Evolutionary conservation across 2,329 filamentous ascomycete species (phyloP), one percentile per base, ranked within the genome.

Genomic region (Tolypocladium endophyticum): DNA sequence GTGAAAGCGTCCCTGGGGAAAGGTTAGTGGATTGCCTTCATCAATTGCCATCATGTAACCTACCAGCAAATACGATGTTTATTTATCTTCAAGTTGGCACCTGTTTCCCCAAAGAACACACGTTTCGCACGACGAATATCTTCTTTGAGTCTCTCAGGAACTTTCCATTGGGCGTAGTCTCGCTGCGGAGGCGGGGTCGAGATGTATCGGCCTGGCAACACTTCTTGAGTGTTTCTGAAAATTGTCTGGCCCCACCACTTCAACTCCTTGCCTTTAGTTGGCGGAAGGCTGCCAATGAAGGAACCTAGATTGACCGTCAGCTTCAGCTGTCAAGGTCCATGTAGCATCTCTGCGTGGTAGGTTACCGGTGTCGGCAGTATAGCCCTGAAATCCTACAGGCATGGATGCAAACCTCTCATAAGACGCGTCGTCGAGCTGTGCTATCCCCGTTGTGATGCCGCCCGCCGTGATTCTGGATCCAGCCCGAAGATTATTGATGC

Each of bases 41-140:
- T 28, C 45, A 25, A 50, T 18, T 28, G 14, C 23, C 7, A 16
- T 25, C 1, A 9, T 20, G 33, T 2, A 6, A 73, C 80, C 70
- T 70, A 87, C 85, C 86, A 88, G 78, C 85, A 88, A 61, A 88
- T 83, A 7, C 86, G 79, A 66, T 86, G 80, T 66, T 86, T 82
- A 59, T 80, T 79, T 70, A 85, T 79, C 62, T 81, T 79, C 83
- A 82, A 87, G 52, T 72, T 68, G 16, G 75, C 77, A 38, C 80
- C 79, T 25, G 80, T 79, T 56, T 78, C 76, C 11, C 84, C 85
- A 64, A 86, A 87, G 63, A 85, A 86, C 1, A 82, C 76, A 54
- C 79, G 72, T 59, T 80, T 82, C 2, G 82, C 79, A 53, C 81
- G 73, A n/a, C 76, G 68, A 45, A 87, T 82, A 61, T 87, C 85